These are phyloP conservation scores for Candida morakotiae DNA, from an alignment of 805 yeast species.

Conservation along the genomic window DNA sequence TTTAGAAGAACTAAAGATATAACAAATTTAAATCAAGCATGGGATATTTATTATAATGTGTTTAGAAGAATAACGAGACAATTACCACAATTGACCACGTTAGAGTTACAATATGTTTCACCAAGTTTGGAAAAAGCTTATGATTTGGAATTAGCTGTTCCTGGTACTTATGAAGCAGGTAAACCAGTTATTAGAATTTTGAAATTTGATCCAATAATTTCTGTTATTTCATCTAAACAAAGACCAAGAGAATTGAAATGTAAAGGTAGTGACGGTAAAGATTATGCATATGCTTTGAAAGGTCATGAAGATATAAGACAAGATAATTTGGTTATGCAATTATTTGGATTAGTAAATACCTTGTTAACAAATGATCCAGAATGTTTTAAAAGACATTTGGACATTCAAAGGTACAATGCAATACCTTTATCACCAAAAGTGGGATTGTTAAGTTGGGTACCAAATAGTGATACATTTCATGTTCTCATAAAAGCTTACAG, in stretches of 20 bases:
- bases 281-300: slow-evolving; percentile 75
- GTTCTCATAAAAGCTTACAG: slow-evolving; percentile 88
- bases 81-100: slow-evolving; percentile 76
- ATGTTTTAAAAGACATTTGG: slow-evolving; percentile 92
- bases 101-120: slow-evolving; percentile 90
- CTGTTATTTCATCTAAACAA: slow-evolving; percentile 92
- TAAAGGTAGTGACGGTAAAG: slow-evolving; percentile 88
- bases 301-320: slow-evolving; percentile 99
- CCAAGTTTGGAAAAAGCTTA: slow-evolving; percentile 79
- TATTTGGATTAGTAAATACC: slow-evolving; percentile 93
- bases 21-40: slow-evolving; percentile 89
- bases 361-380: slow-evolving; percentile 86
- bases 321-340: slow-evolving; percentile 95
- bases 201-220: slow-evolving; percentile 74
- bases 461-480: slow-evolving; percentile 95
- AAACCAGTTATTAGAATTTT: slow-evolving; percentile 70
- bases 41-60: slow-evolving; percentile 95
- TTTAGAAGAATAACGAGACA: slow-evolving; percentile 89
- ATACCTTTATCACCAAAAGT: slow-evolving; percentile 95
- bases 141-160: slow-evolving; percentile 83
- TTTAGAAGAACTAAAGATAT: slow-evolving; percentile 82
- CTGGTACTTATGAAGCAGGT: slow-evolving; percentile 89
- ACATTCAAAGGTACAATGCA: slow-evolving; percentile 87
- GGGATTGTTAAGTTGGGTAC: slow-evolving; percentile 97
- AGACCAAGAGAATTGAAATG: slow-evolving; percentile 84